phyloP scores from a whole-genome alignment of 805 yeast species.

The Teunomyces lycoperdinae region DNA sequence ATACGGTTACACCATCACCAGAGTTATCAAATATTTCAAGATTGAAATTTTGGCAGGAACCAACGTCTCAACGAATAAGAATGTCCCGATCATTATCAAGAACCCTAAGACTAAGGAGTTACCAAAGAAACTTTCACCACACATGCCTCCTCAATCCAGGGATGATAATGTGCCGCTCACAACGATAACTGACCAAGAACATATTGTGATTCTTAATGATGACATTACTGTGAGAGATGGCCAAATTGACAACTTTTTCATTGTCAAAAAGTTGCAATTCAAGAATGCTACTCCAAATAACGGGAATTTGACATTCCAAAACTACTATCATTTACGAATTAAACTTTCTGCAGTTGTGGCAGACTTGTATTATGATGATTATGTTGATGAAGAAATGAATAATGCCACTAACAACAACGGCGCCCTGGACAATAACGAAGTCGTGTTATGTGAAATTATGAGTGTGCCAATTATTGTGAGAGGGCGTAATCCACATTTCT shows the following conservation, averaged over 20 bases:
- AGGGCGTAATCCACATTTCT: conserved; percentile 62
- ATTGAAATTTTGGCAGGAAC: conserved; percentile 37
- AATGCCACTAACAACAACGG: conserved; percentile 11
- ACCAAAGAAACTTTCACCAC: neutral
- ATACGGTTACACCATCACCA: conserved; percentile 35
- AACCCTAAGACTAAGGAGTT: conserved; percentile 16
- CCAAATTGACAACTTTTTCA: conserved; percentile 28
- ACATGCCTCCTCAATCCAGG: neutral
- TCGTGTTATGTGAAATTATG: conserved; percentile 26
- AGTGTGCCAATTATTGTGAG: conserved; percentile 53
- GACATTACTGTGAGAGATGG: conserved; percentile 16
- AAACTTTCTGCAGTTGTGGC: conserved; percentile 37
- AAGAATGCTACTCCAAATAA: conserved; percentile 53
- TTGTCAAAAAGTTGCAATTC: conserved; percentile 44
- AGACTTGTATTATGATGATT: conserved; percentile 36
- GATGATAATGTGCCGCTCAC: conserved; percentile 14
- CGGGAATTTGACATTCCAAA: conserved; percentile 45
- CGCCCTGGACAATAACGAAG: conserved; percentile 25
- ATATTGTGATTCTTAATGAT: conserved; percentile 26
- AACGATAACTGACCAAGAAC: conserved; percentile 19
- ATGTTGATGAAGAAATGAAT: conserved; percentile 28
- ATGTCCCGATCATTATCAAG: conserved; percentile 30
- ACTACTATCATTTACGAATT: conserved; percentile 41
- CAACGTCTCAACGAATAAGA: conserved; percentile 25
- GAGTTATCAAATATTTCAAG: conserved; percentile 36